Evolutionary conservation across 805 yeast species (phyloP).

Genomic region (Suhomyces vadensis): DNA sequence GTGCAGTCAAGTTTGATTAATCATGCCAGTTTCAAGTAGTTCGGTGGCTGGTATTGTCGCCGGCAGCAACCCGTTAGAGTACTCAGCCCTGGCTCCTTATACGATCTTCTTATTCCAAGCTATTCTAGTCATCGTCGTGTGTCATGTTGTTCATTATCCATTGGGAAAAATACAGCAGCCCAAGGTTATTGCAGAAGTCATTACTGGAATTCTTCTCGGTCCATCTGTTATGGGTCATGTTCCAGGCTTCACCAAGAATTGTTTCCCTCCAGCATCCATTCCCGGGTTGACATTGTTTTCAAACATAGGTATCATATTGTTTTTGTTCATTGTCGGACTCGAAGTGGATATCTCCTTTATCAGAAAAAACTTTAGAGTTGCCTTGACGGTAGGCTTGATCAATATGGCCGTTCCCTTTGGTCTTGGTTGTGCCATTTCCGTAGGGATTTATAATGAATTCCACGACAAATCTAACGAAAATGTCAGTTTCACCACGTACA

Average conservation of each 20-base stretch:
- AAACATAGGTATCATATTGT: slow-evolving; percentile 71
- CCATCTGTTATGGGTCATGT: slow-evolving; percentile 74
- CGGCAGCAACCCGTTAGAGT: slow-evolving; percentile 69
- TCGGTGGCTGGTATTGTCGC: slow-evolving; percentile 68
- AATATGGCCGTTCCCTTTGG: slow-evolving; percentile 82
- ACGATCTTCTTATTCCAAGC: slow-evolving; percentile 73
- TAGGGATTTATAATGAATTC: slow-evolving; percentile 65
- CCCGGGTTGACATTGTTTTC: slow-evolving; percentile 68
- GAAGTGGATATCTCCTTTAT: slow-evolving; percentile 74
- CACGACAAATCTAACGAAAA: slow-evolving; percentile 25
- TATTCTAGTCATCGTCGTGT: slow-evolving; percentile 56
- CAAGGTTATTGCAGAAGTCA: slow-evolving; percentile 77
- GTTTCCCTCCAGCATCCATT: slow-evolving; percentile 65
- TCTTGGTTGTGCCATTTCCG: slow-evolving; percentile 69
- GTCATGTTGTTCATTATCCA: slow-evolving; percentile 63
- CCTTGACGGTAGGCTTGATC: slow-evolving; percentile 65
- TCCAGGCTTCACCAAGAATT: slow-evolving; percentile 61
- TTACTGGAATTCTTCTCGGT: slow-evolving; percentile 73
- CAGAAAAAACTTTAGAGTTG: slow-evolving; percentile 57
- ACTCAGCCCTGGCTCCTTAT: slow-evolving; percentile 57
- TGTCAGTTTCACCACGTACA: slow-evolving; percentile 63
- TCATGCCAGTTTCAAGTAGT: slow-evolving; percentile 35
- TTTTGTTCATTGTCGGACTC: slow-evolving; percentile 74
- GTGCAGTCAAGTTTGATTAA: too few relatives aligned
- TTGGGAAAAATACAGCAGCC: slow-evolving; percentile 68